Evolutionary conservation across 2,329 filamentous ascomycete genomes (phyloP), one percentile per base, ranked within the genome.

Genomic region (Colletotrichum ledebouriae): DNA sequence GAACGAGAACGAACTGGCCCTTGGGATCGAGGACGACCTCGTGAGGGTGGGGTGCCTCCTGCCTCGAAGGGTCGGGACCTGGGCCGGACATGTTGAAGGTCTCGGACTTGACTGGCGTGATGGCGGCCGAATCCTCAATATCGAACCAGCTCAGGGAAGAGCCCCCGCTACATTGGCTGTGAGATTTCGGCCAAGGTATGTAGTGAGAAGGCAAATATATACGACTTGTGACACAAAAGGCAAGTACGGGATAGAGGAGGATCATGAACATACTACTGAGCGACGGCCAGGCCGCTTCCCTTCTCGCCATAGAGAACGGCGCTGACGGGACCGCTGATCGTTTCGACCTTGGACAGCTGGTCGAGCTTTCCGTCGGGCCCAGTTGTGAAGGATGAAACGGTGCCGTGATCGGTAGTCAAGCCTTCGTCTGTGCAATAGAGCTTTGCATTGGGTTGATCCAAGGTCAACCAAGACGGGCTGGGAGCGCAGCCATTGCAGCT

Each of bases 11-110:
- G 76, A 86, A 93, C n/a, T 81, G 73, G 6, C 85, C 86, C 2
- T 87, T 90, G 6, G 90, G 90, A 75, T 93, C 90, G 39, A 90
- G 75, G 59, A 91, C 76, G n/a, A 86, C 84, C 74, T 90, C 80
- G 77, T 92, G 90, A 17, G 89, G 89, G 74, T 90, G 88, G 3
- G 89, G 81, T 6, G 83, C 80, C 47, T 86, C 81, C 77, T 92
- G 88, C 59, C 86, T 85, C 5, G 78, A 75, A 2, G 79, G 75
- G 61, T 79, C 75, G 39, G 80, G 73, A 1, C 81, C 81, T 4
- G 80, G 78, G 7, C 76, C 73, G 10, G 72, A 69, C 69, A 85
- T 75, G 59, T 75, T 76, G 74, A 81, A 87, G 1, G 76, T 77
- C 63, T 79, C 73, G 59, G 77, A 77, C 66, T 83, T 74, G 37